A percentile compares a stretch with the other conserved stretches of the same genome.
Conservation (phyloP, 768 basidiomycete species). For the Collybia nuda region DNA sequence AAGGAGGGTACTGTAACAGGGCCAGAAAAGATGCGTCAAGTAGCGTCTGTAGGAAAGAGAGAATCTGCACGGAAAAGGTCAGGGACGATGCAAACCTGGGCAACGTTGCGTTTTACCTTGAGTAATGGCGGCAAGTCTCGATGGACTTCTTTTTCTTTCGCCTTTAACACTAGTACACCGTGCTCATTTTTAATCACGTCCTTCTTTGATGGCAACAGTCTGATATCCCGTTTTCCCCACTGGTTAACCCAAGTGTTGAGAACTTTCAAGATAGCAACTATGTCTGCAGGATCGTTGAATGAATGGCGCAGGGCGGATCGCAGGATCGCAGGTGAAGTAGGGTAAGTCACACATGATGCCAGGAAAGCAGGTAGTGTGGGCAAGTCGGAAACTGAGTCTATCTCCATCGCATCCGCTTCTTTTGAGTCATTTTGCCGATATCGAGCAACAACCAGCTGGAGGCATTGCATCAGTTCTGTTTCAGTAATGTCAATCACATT, state of each 20-base stretch:
- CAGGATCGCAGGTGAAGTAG: constrained; percentile 36
- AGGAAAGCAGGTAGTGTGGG: constrained; percentile 37
- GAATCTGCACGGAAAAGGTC: constrained; percentile 36
- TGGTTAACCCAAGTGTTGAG: constrained; percentile 50
- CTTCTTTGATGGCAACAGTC: constrained; percentile 38
- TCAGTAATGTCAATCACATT: constrained; percentile 67
- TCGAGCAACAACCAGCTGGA: constrained; percentile 41
- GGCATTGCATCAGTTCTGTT: constrained; percentile 54
- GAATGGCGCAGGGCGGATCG: constrained; percentile 52
- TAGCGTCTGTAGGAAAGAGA: constrained; percentile 60
- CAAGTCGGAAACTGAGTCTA: constrained; percentile 24
- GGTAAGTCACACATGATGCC: constrained; percentile 32
- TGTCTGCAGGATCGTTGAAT: constrained; percentile 47
- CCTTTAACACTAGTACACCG: constrained; percentile 36
- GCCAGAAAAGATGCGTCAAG: constrained; percentile 73
- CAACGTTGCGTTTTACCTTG: constrained; percentile 31
- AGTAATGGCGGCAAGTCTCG: constrained; percentile 39
- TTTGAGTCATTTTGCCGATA: constrained; percentile 26
- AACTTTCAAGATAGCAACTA: constrained; percentile 43
- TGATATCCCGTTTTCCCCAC: constrained; percentile 32
- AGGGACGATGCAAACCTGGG: not conserved
- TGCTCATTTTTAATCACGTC: constrained; percentile 38
- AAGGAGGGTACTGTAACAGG: constrained; percentile 62
- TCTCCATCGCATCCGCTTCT: constrained; percentile 41
- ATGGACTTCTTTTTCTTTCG: constrained; percentile 19